phyloP scores from a whole-genome alignment of 2,329 filamentous ascomycete genomes.

The Talaromyces verruculosus region DNA sequence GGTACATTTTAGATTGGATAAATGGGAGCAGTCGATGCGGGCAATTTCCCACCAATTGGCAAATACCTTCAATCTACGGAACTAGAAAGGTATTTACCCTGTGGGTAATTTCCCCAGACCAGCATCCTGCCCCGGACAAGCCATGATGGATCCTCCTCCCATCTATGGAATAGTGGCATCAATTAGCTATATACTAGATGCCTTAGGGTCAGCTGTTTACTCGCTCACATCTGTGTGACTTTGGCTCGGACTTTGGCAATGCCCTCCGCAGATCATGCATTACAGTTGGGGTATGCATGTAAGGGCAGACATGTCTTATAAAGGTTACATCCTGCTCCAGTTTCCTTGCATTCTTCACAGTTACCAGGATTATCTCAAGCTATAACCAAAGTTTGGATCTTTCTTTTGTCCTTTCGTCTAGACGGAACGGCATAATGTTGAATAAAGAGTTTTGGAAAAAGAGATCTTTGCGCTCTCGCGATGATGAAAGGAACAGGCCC shows the following conservation, averaged over 20 bases:
- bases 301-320: background rate
- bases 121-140: background rate
- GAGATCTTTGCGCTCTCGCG: constrained; percentile 1
- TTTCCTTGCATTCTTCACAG: background rate
- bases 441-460: constrained; percentile 3
- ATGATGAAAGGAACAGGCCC: background rate
- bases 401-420: background rate
- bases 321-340: background rate
- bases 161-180: background rate
- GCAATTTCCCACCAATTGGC: background rate
- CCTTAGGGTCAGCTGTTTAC: background rate
- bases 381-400: background rate
- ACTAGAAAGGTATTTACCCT: background rate
- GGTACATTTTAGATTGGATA: too few species aligned
- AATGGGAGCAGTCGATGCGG: too few species aligned
- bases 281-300: background rate
- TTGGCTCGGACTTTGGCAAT: background rate
- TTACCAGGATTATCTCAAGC: background rate
- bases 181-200: background rate
- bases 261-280: background rate
- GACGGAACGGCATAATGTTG: background rate
- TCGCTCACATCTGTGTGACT: background rate
- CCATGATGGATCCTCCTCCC: background rate
- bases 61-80: background rate
- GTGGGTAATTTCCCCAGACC: background rate